Conservation (phyloP, 106 monocot genomes). For the Platanthera guangdongensis region DNA sequence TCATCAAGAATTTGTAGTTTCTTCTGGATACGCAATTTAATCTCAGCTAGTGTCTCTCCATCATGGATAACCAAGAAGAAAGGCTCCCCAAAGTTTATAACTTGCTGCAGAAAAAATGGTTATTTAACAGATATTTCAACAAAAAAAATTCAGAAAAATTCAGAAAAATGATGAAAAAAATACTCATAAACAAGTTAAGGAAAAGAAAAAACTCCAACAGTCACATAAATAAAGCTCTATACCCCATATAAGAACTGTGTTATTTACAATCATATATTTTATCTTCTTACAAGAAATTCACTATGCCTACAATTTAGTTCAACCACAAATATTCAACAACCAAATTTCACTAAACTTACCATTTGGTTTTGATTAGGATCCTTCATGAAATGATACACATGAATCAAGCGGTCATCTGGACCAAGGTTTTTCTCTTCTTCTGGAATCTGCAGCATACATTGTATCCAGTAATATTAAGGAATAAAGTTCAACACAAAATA, state of each 20-base stretch:
- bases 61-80: conserved; percentile 77
- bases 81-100: conserved; percentile 81
- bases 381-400: conserved; percentile 83
- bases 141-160: not conserved
- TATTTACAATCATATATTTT: not conserved
- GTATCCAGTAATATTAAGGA: not conserved
- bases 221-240: not conserved
- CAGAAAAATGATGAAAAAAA: not conserved
- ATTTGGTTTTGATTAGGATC: conserved; percentile 62
- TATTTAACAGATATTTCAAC: not conserved
- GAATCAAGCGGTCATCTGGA: conserved; percentile 70
- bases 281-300: not conserved
- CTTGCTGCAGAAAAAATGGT: conserved; percentile 29
- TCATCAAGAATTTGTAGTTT: conserved; percentile 75
- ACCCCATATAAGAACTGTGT: not conserved
- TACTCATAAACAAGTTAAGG: not conserved
- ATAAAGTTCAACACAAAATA: not conserved
- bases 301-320: not conserved
- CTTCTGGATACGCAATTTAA: conserved; percentile 67
- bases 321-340: not conserved
- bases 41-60: conserved; percentile 56
- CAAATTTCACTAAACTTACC: conserved; percentile 20
- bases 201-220: not conserved
- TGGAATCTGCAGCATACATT: conserved; percentile 40
- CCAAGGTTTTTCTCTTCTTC: conserved; percentile 85